Base-by-base conservation (phyloP, 441 rosid genomes). In the Mallotus repandus region DNA sequence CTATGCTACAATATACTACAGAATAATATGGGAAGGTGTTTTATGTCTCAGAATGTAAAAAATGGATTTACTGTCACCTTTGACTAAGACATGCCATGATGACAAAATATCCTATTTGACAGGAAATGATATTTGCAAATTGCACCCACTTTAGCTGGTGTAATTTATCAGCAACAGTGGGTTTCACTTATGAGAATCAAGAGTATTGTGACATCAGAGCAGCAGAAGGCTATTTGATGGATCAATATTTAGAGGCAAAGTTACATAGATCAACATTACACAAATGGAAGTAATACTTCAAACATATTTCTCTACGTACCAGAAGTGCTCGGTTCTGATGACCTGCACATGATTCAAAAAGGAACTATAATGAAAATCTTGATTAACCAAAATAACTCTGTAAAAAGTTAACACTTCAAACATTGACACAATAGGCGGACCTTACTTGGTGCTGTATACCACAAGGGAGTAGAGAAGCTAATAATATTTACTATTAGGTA, bases 301-400 rank as follows among this genome's bases (percentile, higher is more conserved):
- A n/a, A 61, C 8, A 29, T 41, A 41, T 10, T 9, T 52, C 9
- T 10, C 29, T 74, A 78, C 77, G 25, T 89, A 95, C 98, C 99
- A 58, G 91, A 84, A 71, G 89, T 73, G 38, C 89, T 84, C 71
- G 85, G 88, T 69, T 92, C 95, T 0, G 86, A 86, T 60, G 95
- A 84, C 84, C 99, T 96, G 96, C 86, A 80, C 16, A 59, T 19
- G 4, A 73, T 56, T 54, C 7, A 9, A 71, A 69, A 78, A 69
- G 76, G 73, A 49, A 77, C 69, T 1, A 54, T 45, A 38, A 71
- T 78, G 46, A 85, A 41, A 69, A 73, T 71, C 69, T 43, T 63
- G 29, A 59, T 72, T 50, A 50, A 74, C 53, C 65, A 72, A 80
- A 68, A 68, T 22, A 69, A 60, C 67, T 8, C 38, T 9, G 56